Evolutionary conservation across 805 yeast species (phyloP).

Genomic region (Ogataea chonburiensis): DNA sequence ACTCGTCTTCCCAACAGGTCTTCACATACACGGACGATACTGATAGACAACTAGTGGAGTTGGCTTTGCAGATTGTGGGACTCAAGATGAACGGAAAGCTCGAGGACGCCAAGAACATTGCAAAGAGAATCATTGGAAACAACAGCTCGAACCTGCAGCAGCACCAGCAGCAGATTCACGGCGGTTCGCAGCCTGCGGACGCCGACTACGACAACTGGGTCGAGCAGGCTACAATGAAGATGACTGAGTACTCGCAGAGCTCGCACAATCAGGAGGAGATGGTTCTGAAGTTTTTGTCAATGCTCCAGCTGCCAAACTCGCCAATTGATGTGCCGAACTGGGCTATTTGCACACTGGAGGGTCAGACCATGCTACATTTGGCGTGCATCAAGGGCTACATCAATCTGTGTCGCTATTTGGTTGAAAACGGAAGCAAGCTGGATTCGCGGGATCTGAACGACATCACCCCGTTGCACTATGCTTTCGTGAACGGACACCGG

Average conservation of each 20-base stretch:
- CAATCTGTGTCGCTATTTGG: conserved; percentile 58
- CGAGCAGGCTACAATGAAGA: conserved; percentile 50
- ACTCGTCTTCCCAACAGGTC: conserved; percentile 45
- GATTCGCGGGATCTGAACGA: conserved; percentile 79
- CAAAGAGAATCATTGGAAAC: conserved; percentile 82
- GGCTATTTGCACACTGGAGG: conserved; percentile 77
- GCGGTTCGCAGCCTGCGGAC: conserved; percentile 12
- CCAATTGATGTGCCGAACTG: conserved; percentile 64
- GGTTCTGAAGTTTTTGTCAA: conserved; percentile 47
- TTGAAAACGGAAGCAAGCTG: conserved; percentile 62
- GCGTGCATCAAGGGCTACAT: conserved; percentile 75
- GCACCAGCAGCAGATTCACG: conserved; percentile 17
- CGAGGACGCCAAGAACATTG: conserved; percentile 93
- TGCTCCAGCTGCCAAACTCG: conserved; percentile 67
- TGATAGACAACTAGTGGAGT: conserved; percentile 89
- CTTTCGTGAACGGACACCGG: conserved; percentile 72
- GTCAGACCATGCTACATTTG: conserved; percentile 86
- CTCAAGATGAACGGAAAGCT: conserved; percentile 93
- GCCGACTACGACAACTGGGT: conserved; percentile 45
- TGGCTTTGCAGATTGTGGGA: conserved; percentile 95
- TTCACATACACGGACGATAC: conserved; percentile 95
- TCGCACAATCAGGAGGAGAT: conserved; percentile 49
- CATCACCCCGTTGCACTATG: conserved; percentile 84
- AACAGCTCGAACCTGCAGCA: conserved; percentile 36
- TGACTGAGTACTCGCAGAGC: conserved; percentile 45